Evolutionary conservation across 139 green algal species (phyloP).

Genomic region (Chlamydomonas incerta): DNA sequence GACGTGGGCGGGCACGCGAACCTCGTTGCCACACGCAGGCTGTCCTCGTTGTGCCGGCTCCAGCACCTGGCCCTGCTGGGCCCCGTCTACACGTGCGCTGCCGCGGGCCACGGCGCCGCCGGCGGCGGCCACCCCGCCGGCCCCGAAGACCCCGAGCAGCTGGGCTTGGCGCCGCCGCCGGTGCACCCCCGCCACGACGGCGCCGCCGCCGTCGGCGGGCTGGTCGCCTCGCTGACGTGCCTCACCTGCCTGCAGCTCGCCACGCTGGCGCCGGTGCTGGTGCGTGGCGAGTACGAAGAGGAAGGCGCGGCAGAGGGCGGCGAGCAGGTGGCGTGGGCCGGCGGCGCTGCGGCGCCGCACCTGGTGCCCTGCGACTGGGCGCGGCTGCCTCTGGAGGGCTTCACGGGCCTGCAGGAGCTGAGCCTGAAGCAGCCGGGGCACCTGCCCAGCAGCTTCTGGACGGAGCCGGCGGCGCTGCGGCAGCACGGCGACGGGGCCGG

Average conservation of each 20-base stretch:
- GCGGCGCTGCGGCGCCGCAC: background rate
- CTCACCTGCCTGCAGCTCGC: background rate
- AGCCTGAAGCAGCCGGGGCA: background rate
- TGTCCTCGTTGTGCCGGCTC: too few relatives aligned
- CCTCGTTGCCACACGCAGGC: too few relatives aligned
- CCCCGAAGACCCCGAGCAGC: too few relatives aligned
- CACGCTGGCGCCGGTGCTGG: background rate
- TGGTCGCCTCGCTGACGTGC: background rate
- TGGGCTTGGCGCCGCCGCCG: too few relatives aligned
- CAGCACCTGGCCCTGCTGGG: too few relatives aligned
- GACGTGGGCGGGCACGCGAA: too few relatives aligned
- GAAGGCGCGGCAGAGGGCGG: background rate
- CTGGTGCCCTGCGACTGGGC: background rate
- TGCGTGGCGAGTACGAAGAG: background rate
- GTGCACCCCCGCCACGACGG: background rate
- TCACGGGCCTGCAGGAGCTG: background rate
- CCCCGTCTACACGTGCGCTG: too few relatives aligned
- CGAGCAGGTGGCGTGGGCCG: too few relatives aligned
- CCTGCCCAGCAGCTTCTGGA: background rate
- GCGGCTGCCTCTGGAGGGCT: background rate
- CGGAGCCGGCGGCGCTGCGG: background rate
- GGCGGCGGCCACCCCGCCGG: too few relatives aligned
- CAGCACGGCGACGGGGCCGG: background rate
- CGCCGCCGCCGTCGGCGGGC: conserved; percentile 1
- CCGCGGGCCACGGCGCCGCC: too few relatives aligned